phyloP scores from a whole-genome alignment of 163 green algal species.

The Trebouxiophyceae sp. region DNA sequence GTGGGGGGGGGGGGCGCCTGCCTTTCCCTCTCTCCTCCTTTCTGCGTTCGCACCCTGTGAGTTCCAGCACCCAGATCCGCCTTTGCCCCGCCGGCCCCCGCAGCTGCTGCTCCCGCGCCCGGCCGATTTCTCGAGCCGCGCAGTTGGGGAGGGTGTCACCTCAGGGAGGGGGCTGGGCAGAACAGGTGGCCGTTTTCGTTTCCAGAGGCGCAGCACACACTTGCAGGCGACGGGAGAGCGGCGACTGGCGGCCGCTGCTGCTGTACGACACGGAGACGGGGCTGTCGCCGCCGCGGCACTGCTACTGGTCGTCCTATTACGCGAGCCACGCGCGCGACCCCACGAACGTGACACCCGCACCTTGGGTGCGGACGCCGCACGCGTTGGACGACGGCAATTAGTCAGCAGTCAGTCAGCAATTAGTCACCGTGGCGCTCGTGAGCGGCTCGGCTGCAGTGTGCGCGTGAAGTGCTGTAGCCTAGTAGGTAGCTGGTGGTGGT shows the following conservation, averaged over 20 bases:
- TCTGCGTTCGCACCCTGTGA: too few species aligned
- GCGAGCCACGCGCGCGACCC: constrained; percentile 12
- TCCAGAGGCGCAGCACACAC: not conserved
- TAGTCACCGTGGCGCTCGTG: too few species aligned
- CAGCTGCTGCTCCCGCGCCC: too few species aligned
- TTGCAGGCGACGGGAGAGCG: not conserved
- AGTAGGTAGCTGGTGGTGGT: too few species aligned
- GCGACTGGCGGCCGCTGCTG: constrained; percentile 16
- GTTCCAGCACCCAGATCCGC: too few species aligned
- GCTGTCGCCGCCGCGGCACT: not conserved
- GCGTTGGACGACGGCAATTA: not conserved
- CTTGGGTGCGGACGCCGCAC: constrained; percentile 22
- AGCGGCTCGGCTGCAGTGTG: too few species aligned
- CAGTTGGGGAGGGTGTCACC: too few species aligned
- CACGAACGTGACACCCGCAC: constrained; percentile 18
- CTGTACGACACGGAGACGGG: constrained; percentile 26
- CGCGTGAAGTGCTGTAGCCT: too few species aligned
- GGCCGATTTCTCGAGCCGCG: not conserved
- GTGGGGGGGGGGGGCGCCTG: too few species aligned
- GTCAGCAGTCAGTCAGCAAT: too few species aligned
- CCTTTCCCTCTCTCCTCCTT: too few species aligned
- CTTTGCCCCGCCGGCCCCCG: too few species aligned
- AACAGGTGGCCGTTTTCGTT: not conserved
- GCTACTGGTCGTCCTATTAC: constrained; percentile 36
- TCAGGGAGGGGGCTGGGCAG: not conserved